Conservation (phyloP, 106 monocot genomes). For the Acorus calamus region DNA sequence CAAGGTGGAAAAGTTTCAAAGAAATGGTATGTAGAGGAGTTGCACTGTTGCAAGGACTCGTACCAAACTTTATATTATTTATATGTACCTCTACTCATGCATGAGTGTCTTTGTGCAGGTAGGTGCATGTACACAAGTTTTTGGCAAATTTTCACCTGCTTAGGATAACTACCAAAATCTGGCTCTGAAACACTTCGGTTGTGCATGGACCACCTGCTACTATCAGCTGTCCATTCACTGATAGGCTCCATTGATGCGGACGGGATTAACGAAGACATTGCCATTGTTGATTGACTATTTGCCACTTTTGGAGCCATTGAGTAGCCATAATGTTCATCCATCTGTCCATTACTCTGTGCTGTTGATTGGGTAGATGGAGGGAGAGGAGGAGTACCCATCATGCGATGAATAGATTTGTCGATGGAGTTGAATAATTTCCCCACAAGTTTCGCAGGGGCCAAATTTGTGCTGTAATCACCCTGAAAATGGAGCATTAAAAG, state of each 20-base stretch:
- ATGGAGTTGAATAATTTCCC: constrained; percentile 80
- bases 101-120: not conserved
- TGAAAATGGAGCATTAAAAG: constrained; percentile 12
- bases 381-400: constrained; percentile 87
- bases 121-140: not conserved
- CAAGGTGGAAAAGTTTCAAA: too few species aligned
- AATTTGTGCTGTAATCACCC: constrained; percentile 79
- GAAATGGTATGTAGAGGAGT: too few species aligned
- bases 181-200: constrained; percentile 90
- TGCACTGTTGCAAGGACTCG: too few species aligned
- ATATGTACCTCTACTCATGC: too few species aligned
- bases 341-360: constrained; percentile 27
- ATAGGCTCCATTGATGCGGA: constrained; percentile 81
- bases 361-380: constrained; percentile 57
- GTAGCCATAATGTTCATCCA: constrained; percentile 24
- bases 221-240: constrained; percentile 45
- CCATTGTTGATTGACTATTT: constrained; percentile 61
- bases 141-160: constrained; percentile 30
- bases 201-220: constrained; percentile 32
- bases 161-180: constrained; percentile 71
- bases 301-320: constrained; percentile 29
- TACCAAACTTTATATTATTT: too few species aligned
- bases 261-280: constrained; percentile 64
- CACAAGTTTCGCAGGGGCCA: constrained; percentile 79
- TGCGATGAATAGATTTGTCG: constrained; percentile 75